Conservation (phyloP, 1,284 basidiomycete genomes). For the Lentinula novae-zelandiae region DNA sequence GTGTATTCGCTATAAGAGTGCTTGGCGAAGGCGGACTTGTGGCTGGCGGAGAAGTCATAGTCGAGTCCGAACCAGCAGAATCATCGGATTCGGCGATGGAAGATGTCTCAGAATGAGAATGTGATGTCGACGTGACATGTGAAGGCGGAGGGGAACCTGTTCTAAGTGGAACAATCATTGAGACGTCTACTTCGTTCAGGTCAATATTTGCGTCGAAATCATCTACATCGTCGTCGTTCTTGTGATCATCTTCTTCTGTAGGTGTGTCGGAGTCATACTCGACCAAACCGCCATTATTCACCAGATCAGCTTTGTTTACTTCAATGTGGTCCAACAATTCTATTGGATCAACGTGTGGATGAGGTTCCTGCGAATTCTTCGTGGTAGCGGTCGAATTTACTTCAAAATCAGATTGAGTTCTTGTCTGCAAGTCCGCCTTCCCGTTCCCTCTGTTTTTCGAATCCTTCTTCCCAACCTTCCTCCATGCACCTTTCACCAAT, state of each 20-base stretch:
- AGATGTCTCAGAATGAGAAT: background rate
- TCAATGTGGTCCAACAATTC: background rate
- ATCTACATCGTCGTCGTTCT: background rate
- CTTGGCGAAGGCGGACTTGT: background rate
- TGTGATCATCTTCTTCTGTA: background rate
- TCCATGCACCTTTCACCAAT: constrained; percentile 42
- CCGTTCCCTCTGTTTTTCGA: constrained; percentile 12
- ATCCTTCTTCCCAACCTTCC: constrained; percentile 32
- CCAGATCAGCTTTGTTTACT: background rate
- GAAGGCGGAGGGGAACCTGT: constrained; percentile 3
- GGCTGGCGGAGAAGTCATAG: background rate
- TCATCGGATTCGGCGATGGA: background rate
- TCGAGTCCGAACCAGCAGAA: background rate
- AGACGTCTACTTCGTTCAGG: constrained; percentile 4
- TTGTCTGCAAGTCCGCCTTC: background rate
- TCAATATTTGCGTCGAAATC: background rate
- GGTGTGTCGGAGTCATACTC: background rate
- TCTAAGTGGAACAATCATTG: background rate
- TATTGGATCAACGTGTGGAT: background rate
- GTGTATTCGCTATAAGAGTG: background rate
- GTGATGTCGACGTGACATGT: background rate
- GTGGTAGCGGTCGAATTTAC: background rate
- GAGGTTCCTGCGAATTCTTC: no score
- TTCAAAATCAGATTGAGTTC: background rate
- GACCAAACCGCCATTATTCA: background rate